Evolutionary conservation across 805 yeast species (phyloP), one percentile per base, ranked within the genome.

Genomic region (Hanseniaspora occidentalis): DNA sequence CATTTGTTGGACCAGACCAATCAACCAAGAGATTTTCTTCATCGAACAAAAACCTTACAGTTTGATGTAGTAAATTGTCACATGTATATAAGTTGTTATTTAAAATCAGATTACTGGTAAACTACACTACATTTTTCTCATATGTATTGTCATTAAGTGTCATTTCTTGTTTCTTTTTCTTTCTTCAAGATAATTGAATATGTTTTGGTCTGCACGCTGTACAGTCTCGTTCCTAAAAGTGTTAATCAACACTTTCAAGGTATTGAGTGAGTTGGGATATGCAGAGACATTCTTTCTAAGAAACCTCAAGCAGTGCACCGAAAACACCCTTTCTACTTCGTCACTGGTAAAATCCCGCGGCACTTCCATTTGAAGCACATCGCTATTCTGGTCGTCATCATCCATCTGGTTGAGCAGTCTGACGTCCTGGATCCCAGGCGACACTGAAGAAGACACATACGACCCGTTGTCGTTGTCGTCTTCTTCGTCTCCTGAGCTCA

Each of bases 1-100:
- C 24, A 52, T 73, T 10, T 65, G 74, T 33, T 75, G 75, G 60
- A 57, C 52, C 2, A 58, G 65, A 44, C 53, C 51, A 24, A 40
- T 50, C 7, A 65, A 58, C 25, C 53, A 58, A 11, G 71, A 66
- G 40, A 56, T 62, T 6, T 53, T 55, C 31, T 54, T 66, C 31
- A 36, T 65, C 7, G 54, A 57, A 31, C 51, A 52, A 31, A 42
- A 45, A 29, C 35, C 35, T 14, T 41, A 37, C 16, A 27, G 19
- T 18, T 35, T 41, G 22, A 38, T 34, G 27, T 41, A 25, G 18
- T 6, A 31, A 19, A 26, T 14, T 19, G 14, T 16, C 13, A 37
- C 7, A 14, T 20, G 21, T 21, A 14, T 33, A 27, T 36, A 19
- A 17, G 18, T 37, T 5, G 14, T 4, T 11, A 13, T 26, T 11